These are phyloP conservation scores for Ganoderma boninense DNA, from an alignment of 1,284 basidiomycete genomes.

Conservation along the genomic window DNA sequence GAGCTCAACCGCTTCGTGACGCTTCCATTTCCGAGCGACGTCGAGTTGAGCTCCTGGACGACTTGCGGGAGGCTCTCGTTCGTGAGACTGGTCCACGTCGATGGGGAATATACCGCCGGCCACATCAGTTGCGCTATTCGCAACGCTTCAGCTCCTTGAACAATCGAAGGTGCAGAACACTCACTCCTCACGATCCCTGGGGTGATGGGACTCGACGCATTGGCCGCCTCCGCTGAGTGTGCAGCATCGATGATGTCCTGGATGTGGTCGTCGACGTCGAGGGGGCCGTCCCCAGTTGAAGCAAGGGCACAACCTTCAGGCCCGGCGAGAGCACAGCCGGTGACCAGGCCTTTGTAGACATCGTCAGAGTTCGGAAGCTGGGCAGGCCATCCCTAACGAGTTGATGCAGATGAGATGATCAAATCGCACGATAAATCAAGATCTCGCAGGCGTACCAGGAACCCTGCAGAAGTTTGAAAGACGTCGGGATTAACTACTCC, in stretches of 20 bases:
- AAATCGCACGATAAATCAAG: not conserved
- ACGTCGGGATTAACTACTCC: conserved; percentile 19
- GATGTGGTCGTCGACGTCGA: conserved; percentile 21
- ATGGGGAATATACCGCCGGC: not conserved
- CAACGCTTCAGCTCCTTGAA: not conserved
- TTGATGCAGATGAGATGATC: not conserved
- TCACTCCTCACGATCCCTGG: conserved; percentile 15
- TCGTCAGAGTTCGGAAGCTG: conserved; percentile 17
- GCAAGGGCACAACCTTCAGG: conserved; percentile 20
- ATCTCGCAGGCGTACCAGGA: not conserved
- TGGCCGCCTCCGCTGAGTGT: conserved; percentile 14
- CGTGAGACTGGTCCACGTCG: not conserved
- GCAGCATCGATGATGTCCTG: conserved; percentile 15
- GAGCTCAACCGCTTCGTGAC: not conserved
- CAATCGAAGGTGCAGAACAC: too few relatives aligned
- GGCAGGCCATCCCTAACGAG: conserved; percentile 14
- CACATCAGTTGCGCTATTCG: not conserved
- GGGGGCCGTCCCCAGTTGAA: conserved; percentile 1
- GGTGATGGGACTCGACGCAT: conserved; percentile 15
- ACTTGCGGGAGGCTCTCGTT: not conserved
- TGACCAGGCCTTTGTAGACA: conserved; percentile 22
- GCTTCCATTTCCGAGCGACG: not conserved
- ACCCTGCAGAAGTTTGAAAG: not conserved
- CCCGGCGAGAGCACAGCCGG: conserved; percentile 28
- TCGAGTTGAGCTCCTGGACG: not conserved